Percentiles rank a stretch among this genome's conserved stretches.
Conservation (phyloP, 2,329 filamentous ascomycete species). For the Ascosphaera apis region DNA sequence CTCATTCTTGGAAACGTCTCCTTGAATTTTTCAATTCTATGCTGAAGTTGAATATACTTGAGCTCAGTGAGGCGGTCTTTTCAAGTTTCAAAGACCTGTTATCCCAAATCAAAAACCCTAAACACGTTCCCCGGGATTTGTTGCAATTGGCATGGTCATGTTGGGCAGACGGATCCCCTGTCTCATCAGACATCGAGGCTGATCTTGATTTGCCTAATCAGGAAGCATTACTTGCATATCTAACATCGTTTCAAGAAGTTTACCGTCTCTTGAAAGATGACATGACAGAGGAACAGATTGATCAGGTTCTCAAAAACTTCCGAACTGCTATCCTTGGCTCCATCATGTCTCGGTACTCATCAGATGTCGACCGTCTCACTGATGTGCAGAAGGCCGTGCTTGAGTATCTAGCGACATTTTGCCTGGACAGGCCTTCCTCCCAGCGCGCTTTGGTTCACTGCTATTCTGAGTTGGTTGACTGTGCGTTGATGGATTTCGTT, state of each 20-base stretch:
- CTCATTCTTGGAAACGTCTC: constrained; percentile 51
- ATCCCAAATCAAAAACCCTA: constrained; percentile 18
- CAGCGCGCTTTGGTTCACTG: constrained; percentile 15
- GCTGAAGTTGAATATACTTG: constrained; percentile 39
- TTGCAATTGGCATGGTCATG: constrained; percentile 43
- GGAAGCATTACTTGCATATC: constrained; percentile 64
- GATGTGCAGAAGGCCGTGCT: constrained; percentile 14
- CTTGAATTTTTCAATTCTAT: constrained; percentile 44
- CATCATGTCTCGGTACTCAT: constrained; percentile 24
- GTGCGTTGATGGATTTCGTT: constrained; percentile 26
- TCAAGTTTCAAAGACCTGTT: constrained; percentile 43
- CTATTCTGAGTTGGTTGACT: constrained; percentile 44
- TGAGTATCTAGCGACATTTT: constrained; percentile 15
- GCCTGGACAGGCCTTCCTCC: constrained; percentile 15
- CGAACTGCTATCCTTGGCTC: constrained; percentile 47
- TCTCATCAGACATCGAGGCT: constrained; percentile 18
- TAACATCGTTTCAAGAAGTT: constrained; percentile 50
- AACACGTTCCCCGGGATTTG: constrained; percentile 22
- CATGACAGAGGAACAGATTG: constrained; percentile 38
- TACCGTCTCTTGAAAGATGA: constrained; percentile 49
- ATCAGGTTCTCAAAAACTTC: constrained; percentile 47
- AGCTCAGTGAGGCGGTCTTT: constrained; percentile 49
- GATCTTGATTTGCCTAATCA: constrained; percentile 42
- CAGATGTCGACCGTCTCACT: constrained; percentile 17
- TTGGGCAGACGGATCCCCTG: constrained; percentile 44